Percentiles rank a stretch among this genome's conserved stretches.
Conservation (phyloP, 192 early-diverging fungal genomes). For the Geranomyces michiganensis region DNA sequence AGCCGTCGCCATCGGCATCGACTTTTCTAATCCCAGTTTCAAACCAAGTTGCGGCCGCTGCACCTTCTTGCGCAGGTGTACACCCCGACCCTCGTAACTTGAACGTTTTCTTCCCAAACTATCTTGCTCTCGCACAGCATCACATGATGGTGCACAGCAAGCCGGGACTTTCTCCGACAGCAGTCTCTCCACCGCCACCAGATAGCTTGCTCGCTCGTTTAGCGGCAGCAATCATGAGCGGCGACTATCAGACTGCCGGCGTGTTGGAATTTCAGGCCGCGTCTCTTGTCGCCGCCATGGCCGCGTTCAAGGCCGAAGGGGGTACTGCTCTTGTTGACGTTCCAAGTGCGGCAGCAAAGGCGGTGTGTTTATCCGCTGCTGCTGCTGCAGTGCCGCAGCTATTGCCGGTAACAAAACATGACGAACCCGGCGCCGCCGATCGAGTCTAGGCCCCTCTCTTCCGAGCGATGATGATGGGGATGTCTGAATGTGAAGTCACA, state of each 20-base stretch:
- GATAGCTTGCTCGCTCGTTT: constrained; percentile 1
- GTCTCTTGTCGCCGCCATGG: neutral
- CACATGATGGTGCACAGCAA: constrained; percentile 4
- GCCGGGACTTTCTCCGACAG: neutral
- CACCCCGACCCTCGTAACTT: neutral
- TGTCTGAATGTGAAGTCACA: too few species aligned
- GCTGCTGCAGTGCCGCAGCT: neutral
- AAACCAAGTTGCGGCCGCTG: too few species aligned
- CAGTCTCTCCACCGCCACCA: constrained; percentile 1
- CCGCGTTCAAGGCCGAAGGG: neutral
- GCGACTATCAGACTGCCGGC: neutral
- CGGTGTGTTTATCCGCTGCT: neutral
- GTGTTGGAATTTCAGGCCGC: neutral
- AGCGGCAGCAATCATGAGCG: neutral
- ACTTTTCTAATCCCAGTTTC: too few species aligned
- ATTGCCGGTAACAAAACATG: too few species aligned
- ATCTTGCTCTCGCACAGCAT: constrained; percentile 2
- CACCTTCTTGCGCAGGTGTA: too few species aligned
- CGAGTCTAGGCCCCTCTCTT: too few species aligned
- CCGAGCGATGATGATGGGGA: too few species aligned
- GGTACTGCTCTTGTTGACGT: too few species aligned
- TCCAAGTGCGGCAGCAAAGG: neutral
- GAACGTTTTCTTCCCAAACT: neutral
- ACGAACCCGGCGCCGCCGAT: too few species aligned
- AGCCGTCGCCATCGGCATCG: too few species aligned